phyloP scores from a whole-genome alignment of 2,329 filamentous ascomycete species.

The Seiridium cupressi region DNA sequence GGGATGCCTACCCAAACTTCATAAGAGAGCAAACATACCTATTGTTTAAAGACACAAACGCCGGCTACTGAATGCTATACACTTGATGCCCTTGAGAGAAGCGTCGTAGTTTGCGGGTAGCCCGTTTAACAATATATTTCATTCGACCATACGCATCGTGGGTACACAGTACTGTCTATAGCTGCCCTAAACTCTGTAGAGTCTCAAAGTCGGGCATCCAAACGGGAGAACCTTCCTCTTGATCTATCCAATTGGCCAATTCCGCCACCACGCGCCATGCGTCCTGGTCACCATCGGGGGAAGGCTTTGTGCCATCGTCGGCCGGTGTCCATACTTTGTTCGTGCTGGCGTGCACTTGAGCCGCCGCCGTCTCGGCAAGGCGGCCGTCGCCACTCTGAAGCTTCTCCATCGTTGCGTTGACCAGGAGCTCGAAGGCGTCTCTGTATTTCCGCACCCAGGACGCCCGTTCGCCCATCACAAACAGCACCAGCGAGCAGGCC shows the following conservation, averaged over 20 bases:
- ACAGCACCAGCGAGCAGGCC: conserved; percentile 45
- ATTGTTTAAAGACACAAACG: too few species aligned
- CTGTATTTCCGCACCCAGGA: conserved; percentile 46
- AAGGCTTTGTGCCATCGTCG: background rate
- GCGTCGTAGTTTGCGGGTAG: too few species aligned
- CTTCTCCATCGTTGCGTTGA: conserved; percentile 45
- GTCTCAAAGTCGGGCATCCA: conserved; percentile 30
- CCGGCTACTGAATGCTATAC: too few species aligned
- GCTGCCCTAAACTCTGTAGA: conserved; percentile 19
- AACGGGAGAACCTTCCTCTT: conserved; percentile 22
- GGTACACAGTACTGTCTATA: background rate
- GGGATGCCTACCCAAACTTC: too few species aligned
- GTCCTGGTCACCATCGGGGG: conserved; percentile 11
- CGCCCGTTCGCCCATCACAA: conserved; percentile 48
- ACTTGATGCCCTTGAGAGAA: too few species aligned
- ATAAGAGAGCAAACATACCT: too few species aligned
- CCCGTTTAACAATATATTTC: too few species aligned
- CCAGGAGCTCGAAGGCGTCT: conserved; percentile 44
- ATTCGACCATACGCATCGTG: too few species aligned
- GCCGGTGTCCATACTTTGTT: background rate
- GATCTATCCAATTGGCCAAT: conserved; percentile 28
- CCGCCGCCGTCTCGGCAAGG: conserved; percentile 3
- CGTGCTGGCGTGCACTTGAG: background rate
- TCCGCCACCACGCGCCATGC: conserved; percentile 27
- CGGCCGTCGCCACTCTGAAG: conserved; percentile 32